phyloP scores from a whole-genome alignment of 805 yeast genomes.

The Saccharomycopsis schoenii region DNA sequence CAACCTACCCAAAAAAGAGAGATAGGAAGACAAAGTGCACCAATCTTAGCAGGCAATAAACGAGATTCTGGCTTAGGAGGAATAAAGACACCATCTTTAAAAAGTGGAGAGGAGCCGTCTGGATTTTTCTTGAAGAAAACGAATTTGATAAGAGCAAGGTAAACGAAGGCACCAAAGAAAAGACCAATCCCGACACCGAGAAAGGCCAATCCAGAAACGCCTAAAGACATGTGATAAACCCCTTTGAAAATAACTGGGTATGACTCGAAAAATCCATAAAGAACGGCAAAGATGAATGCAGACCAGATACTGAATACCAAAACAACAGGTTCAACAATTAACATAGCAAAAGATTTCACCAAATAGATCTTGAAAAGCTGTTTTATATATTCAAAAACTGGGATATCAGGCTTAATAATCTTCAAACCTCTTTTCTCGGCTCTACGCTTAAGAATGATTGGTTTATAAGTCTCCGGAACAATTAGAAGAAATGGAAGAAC shows the following conservation, averaged over 20 bases:
- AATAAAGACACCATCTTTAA: slow-evolving; percentile 40
- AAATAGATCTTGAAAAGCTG: slow-evolving; percentile 39
- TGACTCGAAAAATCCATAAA: slow-evolving; percentile 75
- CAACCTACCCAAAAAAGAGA: slow-evolving; percentile 77
- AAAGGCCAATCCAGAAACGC: slow-evolving; percentile 61
- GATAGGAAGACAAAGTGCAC: slow-evolving; percentile 56
- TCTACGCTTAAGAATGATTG: slow-evolving; percentile 49
- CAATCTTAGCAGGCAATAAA: slow-evolving; percentile 52
- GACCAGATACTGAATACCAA: slow-evolving; percentile 57
- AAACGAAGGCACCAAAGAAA: slow-evolving; percentile 42
- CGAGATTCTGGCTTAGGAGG: slow-evolving; percentile 53
- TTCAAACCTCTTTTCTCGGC: slow-evolving; percentile 51
- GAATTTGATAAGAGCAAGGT: slow-evolving; percentile 38
- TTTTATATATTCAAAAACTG: neutral
- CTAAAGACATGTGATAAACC: slow-evolving; percentile 46
- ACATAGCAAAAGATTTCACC: slow-evolving; percentile 58
- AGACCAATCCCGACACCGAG: slow-evolving; percentile 66
- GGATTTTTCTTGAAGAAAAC: slow-evolving; percentile 46
- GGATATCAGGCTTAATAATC: slow-evolving; percentile 25
- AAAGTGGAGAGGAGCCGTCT: slow-evolving; percentile 53
- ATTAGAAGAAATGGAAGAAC: slow-evolving; percentile 38
- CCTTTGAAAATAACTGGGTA: slow-evolving; percentile 66
- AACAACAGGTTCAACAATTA: slow-evolving; percentile 67
- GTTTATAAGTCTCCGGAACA: slow-evolving; percentile 63
- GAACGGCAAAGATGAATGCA: slow-evolving; percentile 67